Evolutionary conservation across 106 monocot species (phyloP), one percentile per base, ranked within the genome.

Genomic region (Acorus calamus): DNA sequence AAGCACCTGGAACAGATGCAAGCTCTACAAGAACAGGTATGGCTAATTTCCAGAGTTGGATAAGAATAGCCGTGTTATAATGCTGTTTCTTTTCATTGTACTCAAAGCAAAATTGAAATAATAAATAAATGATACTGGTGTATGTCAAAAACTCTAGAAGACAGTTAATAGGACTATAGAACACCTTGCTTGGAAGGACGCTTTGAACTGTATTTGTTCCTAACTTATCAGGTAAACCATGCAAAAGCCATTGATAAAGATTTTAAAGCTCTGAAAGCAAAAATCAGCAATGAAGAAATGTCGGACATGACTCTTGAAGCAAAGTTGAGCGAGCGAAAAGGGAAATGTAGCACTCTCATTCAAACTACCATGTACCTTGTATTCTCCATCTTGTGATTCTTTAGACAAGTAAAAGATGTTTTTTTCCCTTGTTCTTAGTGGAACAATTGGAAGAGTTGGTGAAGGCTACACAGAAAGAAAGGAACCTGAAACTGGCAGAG

Each of bases 231-330:
- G 92, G 69, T 82, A 8, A 70, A 72, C 68, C 61, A 77, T 43
- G 64, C 70, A 43, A 92, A 92, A 87, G 57, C 60, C 56, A 6
- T 82, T 7, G 92, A 87, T 28, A 92, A 88, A 65, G 84, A 87
- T 49, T 68, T 87, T 12, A 92, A 87, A 62, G 62, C 67, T 65
- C 71, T 82, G 46, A 92, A 82, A 77, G 66, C 65, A 44, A 87
- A 88, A 67, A 14, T 85, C 49, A 75, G 73, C 69, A 79, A 85
- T 69, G 80, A 92, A 52, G 75, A 47, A 62, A 52, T 92, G 58
- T 75, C 71, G 51, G 59, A 72, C 59, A 75, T 73, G 64, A 41
- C 84, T 41, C 72, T 92, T 64, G 84, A 87, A 70, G 79, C 87
- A 50, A 76, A 84, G 45, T 44, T 85, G 48, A 46, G 58, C 68